phyloP scores from a whole-genome alignment of 306 rosid species.

The Pueraria montana region DNA sequence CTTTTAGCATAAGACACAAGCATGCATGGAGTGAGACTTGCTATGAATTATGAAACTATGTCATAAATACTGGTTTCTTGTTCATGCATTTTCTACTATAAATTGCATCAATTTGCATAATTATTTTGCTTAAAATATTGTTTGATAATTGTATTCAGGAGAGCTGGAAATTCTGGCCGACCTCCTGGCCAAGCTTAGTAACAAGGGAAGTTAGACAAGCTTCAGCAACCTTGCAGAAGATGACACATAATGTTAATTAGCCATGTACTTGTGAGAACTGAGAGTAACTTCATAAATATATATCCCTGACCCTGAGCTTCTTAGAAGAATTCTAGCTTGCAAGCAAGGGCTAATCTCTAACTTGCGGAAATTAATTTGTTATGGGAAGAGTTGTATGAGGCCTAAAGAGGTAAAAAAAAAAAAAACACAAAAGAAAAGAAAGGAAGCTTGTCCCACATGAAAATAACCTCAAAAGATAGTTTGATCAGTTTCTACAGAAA shows the following conservation, averaged over 20 bases:
- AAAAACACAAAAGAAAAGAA: neutral
- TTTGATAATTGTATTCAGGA: constrained; percentile 57
- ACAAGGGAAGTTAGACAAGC: constrained; percentile 44
- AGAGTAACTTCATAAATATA: constrained; percentile 28
- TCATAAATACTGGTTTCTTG: constrained; percentile 12
- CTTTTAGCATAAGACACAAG: constrained; percentile 41
- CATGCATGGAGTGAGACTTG: constrained; percentile 36
- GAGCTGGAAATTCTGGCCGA: constrained; percentile 76
- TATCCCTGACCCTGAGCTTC: constrained; percentile 46
- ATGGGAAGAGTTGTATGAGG: constrained; percentile 44
- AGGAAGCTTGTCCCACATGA: constrained; percentile 56
- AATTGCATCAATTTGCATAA: neutral
- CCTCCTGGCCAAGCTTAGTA: constrained; percentile 76
- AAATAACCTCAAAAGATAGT: constrained; percentile 47
- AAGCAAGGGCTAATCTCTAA: constrained; percentile 54
- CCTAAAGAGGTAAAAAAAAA: neutral
- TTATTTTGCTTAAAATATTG: constrained; percentile 28
- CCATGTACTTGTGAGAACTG: constrained; percentile 48
- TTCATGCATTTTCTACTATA: neutral
- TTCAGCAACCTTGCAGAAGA: constrained; percentile 54
- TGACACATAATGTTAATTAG: constrained; percentile 20
- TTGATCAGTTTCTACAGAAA: constrained; percentile 47
- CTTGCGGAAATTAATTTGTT: constrained; percentile 51
- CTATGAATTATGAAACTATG: constrained; percentile 17
- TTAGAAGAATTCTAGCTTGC: constrained; percentile 51